Evolutionary conservation across 805 yeast species (phyloP), one percentile per base, ranked within the genome.

Genomic region (Saccharomycopsis selenospora): DNA sequence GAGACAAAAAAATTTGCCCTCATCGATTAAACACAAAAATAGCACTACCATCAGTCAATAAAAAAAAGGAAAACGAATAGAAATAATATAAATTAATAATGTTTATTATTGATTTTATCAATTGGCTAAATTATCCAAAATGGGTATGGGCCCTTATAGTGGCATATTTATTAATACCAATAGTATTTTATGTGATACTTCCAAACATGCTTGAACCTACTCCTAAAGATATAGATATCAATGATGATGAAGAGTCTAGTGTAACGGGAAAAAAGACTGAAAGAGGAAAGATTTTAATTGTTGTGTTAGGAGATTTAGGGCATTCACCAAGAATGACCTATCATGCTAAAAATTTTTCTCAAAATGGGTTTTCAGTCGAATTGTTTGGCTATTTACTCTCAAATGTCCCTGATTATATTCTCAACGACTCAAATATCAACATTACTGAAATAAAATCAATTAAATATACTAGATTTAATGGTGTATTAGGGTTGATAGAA

Each of bases 301-400:
- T 87, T 54, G 99, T 93, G 2, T 67, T 93, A 17, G 99, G 99
- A 1, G 98, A 91, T 61, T 61, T 93, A 47, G 96, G 96, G 11
- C 95, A 89, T 60, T 90, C 97, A 0, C 99, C 99, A 4, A 72
- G 99, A 51, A 93, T 91, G 85, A 75, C 82, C 56, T 85, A 91
- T 65, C 99, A 93, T 62, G 95, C 95, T 0, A 66, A 72, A 49
- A 82, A 91, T 47, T 80, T 93, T 57, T 75, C 84, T n/a, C 63
- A 71, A 27, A 64, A 68, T 14, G 93, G 89, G 0, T 84, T 81
- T 63, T 69, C 71, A 42, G 98, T 93, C 3, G 86, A 83, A 50
- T 63, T 93, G 28, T 85, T 95, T 62, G 99, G 99, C 0, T 91
- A 90, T 57, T 55, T 80, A 0, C 85, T 81, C 48, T 74, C 79